These are phyloP conservation scores for Aspergillus sp. DNA, from an alignment of 2,329 filamentous ascomycete species.

Conservation along the genomic window DNA sequence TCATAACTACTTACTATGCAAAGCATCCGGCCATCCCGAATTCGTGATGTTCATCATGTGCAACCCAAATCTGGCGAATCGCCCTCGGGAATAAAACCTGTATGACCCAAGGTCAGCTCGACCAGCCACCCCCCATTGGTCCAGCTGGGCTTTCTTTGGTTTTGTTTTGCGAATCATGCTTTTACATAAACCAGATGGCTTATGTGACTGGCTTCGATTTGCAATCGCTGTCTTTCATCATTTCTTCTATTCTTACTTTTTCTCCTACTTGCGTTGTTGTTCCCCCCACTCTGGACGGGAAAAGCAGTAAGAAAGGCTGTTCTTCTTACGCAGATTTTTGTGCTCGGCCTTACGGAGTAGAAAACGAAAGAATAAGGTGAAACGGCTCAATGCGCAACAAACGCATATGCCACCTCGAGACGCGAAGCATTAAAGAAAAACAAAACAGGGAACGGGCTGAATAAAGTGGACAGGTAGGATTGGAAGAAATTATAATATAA, in stretches of 20 bases:
- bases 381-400: no score
- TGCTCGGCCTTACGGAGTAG: no score
- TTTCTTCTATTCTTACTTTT: neutral
- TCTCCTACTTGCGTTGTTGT: neutral
- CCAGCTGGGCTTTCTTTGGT: slow-evolving; percentile 5
- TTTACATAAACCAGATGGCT: slow-evolving; percentile 1
- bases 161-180: slow-evolving; percentile 16
- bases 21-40: slow-evolving; percentile 27
- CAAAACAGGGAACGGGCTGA: no score
- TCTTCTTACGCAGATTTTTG: no score
- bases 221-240: neutral
- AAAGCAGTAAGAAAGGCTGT: no score
- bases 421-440: no score
- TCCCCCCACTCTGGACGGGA: neutral
- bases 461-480: no score
- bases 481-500: no score
- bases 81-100: slow-evolving; percentile 17
- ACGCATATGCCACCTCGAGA: no score
- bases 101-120: slow-evolving; percentile 9
- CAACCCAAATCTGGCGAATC: slow-evolving; percentile 20
- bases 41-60: slow-evolving; percentile 26
- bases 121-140: slow-evolving; percentile 22
- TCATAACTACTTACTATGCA: slow-evolving; percentile 5
- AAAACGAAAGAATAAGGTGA: no score
- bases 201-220: slow-evolving; percentile 13